These are phyloP conservation scores for Aureobasidium sp. DNA, from an alignment of 2,329 filamentous ascomycete genomes.

Conservation along the genomic window DNA sequence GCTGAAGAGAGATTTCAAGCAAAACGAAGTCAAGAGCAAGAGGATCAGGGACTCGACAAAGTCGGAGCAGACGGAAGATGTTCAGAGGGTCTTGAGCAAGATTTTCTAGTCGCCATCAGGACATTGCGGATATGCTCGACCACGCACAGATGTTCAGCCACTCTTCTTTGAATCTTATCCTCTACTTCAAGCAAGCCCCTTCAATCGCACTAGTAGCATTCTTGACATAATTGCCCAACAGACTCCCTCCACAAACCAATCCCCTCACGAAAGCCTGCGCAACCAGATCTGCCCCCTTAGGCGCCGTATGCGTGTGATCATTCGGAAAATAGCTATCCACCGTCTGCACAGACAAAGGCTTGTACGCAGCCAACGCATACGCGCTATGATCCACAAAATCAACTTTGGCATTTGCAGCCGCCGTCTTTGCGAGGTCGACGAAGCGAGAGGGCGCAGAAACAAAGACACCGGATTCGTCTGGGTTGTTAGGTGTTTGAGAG, in stretches of 20 bases:
- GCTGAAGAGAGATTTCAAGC: constrained; percentile 48
- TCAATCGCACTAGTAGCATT: constrained; percentile 15
- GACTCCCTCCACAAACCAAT: constrained; percentile 9
- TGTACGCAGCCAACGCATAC: constrained; percentile 50
- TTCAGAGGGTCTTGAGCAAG: constrained; percentile 56
- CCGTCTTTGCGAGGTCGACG: constrained; percentile 47
- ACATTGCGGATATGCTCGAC: background rate
- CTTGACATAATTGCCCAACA: constrained; percentile 16
- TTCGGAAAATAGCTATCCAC: constrained; percentile 51
- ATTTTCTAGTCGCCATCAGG: constrained; percentile 46
- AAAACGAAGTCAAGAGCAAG: constrained; percentile 54
- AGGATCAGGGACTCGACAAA: constrained; percentile 19
- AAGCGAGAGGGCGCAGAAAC: constrained; percentile 46
- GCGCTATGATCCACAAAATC: constrained; percentile 54
- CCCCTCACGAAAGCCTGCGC: constrained; percentile 54
- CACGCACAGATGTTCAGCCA: background rate
- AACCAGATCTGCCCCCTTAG: constrained; percentile 49
- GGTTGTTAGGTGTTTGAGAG: constrained; percentile 56
- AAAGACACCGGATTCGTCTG: constrained; percentile 53
- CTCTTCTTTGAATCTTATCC: no score
- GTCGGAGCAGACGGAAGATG: constrained; percentile 46
- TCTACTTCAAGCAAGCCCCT: background rate
- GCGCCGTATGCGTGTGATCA: constrained; percentile 58
- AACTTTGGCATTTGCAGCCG: constrained; percentile 42
- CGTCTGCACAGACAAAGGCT: constrained; percentile 41